Evolutionary conservation across 106 monocot genomes (phyloP).

Genomic region (Dendrobium catenatum): DNA sequence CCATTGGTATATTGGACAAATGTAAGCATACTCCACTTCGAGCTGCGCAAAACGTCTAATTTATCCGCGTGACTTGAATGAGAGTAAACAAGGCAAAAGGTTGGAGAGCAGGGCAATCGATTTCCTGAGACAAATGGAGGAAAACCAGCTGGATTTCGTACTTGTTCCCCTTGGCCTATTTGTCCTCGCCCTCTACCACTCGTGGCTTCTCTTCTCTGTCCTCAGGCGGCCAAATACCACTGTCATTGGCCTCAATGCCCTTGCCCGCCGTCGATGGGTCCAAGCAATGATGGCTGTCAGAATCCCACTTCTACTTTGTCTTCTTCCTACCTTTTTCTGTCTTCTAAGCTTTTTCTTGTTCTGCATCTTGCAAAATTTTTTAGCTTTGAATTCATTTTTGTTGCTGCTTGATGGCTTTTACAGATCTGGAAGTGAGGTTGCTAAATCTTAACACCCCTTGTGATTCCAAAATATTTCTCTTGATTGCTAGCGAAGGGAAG

Average conservation of each 20-base stretch:
- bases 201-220: constrained; percentile 47
- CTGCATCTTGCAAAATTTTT: background rate
- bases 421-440: background rate
- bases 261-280: constrained; percentile 72
- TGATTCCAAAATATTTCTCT: background rate
- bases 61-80: no score
- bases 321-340: background rate
- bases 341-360: background rate
- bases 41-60: no score
- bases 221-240: constrained; percentile 36
- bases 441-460: background rate
- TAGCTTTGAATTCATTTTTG: background rate
- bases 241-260: constrained; percentile 75
- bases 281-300: constrained; percentile 60
- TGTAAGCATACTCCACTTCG: no score
- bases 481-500: background rate
- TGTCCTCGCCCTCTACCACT: constrained; percentile 45
- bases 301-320: background rate
- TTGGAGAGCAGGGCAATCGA: no score
- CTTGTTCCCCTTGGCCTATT: constrained; percentile 52
- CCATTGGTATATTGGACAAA: no score
- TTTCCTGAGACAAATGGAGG: constrained; percentile 25
- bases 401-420: background rate
- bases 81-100: no score
- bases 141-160: constrained; percentile 36